Percentiles rank a stretch among this genome's conserved stretches.
Conservation (phyloP, 306 rosid genomes). For the Lathyrus tuberosus region DNA sequence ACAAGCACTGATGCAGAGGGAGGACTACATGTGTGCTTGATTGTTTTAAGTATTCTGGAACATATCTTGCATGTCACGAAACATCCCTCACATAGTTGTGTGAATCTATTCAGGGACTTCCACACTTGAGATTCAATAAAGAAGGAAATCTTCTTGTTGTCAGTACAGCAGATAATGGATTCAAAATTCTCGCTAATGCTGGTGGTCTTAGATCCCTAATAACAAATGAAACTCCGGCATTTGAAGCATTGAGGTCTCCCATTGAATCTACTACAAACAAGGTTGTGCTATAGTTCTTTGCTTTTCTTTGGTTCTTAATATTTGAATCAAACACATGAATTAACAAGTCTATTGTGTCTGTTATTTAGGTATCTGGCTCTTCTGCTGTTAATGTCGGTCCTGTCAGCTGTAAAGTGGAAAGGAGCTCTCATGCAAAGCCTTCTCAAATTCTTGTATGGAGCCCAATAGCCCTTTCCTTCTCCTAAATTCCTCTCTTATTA, state of each 20-base stretch:
- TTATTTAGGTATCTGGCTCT: constrained; percentile 63
- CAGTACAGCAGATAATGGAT: constrained; percentile 71
- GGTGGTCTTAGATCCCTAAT: constrained; percentile 65
- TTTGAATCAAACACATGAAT: constrained; percentile 8
- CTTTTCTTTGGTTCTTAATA: constrained; percentile 34
- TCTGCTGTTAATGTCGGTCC: constrained; percentile 59
- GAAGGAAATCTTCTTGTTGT: constrained; percentile 90
- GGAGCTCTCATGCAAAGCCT: constrained; percentile 77
- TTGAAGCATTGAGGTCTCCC: constrained; percentile 75
- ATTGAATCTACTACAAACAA: constrained; percentile 65
- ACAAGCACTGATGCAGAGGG: constrained; percentile 72
- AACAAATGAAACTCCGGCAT: constrained; percentile 57
- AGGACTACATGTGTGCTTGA: constrained; percentile 65
- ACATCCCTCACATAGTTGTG: constrained; percentile 25
- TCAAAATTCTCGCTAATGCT: constrained; percentile 79
- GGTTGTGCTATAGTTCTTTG: constrained; percentile 47
- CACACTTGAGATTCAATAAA: constrained; percentile 79
- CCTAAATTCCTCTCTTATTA: background rate
- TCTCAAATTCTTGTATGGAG: constrained; percentile 65
- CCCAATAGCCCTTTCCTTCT: background rate
- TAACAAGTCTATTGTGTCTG: constrained; percentile 2
- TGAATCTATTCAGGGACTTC: constrained; percentile 67
- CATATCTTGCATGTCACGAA: constrained; percentile 8
- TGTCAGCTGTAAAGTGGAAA: constrained; percentile 75
- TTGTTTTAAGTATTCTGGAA: constrained; percentile 34